Evolutionary conservation across 371 early-diverging fungal genomes (phyloP).

Genomic region (Catenaria anguillulae): DNA sequence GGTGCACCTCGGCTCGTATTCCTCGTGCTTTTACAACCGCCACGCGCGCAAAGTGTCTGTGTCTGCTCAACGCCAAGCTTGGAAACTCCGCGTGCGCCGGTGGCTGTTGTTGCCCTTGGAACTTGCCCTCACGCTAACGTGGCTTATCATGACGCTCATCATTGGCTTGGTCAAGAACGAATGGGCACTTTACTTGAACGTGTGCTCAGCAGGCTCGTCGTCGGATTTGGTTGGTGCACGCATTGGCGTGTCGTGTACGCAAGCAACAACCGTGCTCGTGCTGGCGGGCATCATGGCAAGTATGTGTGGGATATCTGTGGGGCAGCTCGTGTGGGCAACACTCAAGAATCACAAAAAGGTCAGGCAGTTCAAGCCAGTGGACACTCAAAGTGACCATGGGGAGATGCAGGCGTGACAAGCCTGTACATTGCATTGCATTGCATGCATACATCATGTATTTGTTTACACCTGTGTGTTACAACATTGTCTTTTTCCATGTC

Average conservation of each 20-base stretch:
- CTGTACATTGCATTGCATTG: no score
- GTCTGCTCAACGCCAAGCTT: neutral
- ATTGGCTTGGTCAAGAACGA: neutral
- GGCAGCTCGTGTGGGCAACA: neutral
- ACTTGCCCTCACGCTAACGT: neutral
- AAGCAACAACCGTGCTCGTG: neutral
- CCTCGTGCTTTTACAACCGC: neutral
- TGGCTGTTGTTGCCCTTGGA: neutral
- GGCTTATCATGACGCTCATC: neutral
- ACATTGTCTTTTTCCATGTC: no score
- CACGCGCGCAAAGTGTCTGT: neutral
- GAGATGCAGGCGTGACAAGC: no score
- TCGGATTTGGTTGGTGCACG: neutral
- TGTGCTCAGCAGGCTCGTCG: neutral
- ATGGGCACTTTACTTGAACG: neutral
- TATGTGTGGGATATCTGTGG: neutral
- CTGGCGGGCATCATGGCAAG: neutral
- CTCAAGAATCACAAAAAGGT: neutral
- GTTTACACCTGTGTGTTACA: no score
- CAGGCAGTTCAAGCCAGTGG: neutral
- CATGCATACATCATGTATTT: no score
- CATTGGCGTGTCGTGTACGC: neutral
- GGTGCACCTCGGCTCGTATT: neutral
- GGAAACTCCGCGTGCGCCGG: neutral
- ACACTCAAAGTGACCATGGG: no score